Evolutionary conservation across 345 rosid genomes (phyloP), one percentile per base, ranked within the genome.

Genomic region (Passiflora organensis): DNA sequence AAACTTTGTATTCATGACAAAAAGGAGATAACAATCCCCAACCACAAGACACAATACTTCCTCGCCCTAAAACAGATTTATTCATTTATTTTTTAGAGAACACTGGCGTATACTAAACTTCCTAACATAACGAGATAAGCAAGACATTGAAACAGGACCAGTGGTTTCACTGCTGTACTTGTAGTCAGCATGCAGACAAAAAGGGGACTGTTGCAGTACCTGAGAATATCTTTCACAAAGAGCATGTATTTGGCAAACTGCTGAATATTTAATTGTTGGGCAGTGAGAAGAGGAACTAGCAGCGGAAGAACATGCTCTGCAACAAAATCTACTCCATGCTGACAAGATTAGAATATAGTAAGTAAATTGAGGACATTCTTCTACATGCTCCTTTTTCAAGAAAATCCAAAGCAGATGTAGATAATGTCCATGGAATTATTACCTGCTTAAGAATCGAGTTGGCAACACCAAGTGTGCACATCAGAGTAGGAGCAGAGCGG

Each of bases 391-490:
- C n/a, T n/a, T n/a, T n/a, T n/a, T n/a, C n/a, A n/a, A n/a, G n/a
- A 20, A 15, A 48, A 23, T 4, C 13, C 32, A 17, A 51, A 51
- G n/a, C 43, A 41, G n/a, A 6, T 41, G n/a, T 15, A 15, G n/a
- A 15, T 15, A 41, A 1, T 41, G 43, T 13, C 34, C 34, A 28
- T 28, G 34, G 8, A 28, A 28, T 28, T 5, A 34, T 56, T 65
- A 89, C 99, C 89, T 86, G 89, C 69, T 86, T 93, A 20, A 89
- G 77, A 62, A 93, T 83, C 23, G 97, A 80, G 73, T 79, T 86
- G 65, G 97, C 91, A 15, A 93, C 83, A 37, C 91, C 96, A 55
- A 93, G 96, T 53, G 99, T 80, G 64, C 96, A 93, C 95, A 93
- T 89, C 16, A 93, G 91, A 39, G 99, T 93, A 34, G 99, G 99